Conservation (phyloP, 129 eudicot species). For the Tagetes erecta region DNA sequence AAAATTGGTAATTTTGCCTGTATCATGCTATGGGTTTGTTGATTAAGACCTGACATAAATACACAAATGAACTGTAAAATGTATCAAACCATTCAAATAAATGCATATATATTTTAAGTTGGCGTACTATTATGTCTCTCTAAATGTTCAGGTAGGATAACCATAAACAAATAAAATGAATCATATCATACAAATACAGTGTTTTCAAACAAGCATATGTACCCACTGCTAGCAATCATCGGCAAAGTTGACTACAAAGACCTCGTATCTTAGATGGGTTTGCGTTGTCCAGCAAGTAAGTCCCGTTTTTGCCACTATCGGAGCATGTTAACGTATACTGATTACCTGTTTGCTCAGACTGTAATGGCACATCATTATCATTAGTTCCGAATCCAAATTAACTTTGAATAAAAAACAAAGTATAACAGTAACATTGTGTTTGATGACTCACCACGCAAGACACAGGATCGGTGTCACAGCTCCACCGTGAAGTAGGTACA, state of each 20-base stretch:
- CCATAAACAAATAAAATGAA: constrained; percentile 10
- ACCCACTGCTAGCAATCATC: constrained; percentile 40
- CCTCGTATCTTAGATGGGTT: constrained; percentile 61
- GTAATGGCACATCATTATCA: constrained; percentile 24
- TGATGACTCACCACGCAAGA: constrained; percentile 60
- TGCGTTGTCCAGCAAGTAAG: constrained; percentile 50
- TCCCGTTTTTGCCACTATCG: constrained; percentile 51
- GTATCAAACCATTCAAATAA: not conserved
- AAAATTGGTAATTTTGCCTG: not conserved
- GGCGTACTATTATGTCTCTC: constrained; percentile 1
- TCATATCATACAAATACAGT: constrained; percentile 28
- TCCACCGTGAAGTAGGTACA: constrained; percentile 88
- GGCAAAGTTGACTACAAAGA: constrained; percentile 71
- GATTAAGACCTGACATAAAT: not conserved
- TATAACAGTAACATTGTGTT: not conserved
- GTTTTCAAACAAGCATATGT: constrained; percentile 13
- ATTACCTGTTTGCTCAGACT: constrained; percentile 71
- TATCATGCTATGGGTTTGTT: not conserved
- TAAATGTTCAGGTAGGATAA: not conserved
- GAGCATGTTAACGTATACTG: constrained; percentile 70
- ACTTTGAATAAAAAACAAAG: not conserved
- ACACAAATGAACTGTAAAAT: not conserved
- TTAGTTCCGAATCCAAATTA: constrained; percentile 2
- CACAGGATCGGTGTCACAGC: constrained; percentile 49
- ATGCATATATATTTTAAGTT: constrained; percentile 12